These are phyloP conservation scores for Neurospora africana DNA, from an alignment of 495 filamentous ascomycete species.

Conservation along the genomic window DNA sequence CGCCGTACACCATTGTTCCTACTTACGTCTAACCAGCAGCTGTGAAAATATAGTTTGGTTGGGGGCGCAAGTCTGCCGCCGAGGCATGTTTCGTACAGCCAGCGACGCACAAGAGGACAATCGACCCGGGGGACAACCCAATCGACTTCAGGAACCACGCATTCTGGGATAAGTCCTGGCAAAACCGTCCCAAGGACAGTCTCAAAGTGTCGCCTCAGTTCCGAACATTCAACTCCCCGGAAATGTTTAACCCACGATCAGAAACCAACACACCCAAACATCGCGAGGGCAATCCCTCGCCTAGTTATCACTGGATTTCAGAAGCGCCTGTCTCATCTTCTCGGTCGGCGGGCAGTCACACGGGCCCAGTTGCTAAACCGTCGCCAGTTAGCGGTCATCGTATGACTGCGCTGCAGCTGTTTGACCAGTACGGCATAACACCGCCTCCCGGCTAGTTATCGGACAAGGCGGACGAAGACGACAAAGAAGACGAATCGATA, in stretches of 20 bases:
- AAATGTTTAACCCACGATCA: not conserved
- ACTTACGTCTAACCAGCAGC: not conserved
- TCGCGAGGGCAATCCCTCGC: not conserved
- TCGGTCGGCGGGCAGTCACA: not conserved
- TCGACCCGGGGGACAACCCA: slow-evolving; percentile 2
- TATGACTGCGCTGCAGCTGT: slow-evolving; percentile 19
- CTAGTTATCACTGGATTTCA: not conserved
- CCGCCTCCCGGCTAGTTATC: slow-evolving; percentile 32
- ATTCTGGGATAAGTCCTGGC: not conserved
- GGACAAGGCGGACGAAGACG: slow-evolving; percentile 24
- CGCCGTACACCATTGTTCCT: not conserved
- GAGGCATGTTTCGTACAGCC: slow-evolving; percentile 14
- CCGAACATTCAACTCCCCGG: not conserved
- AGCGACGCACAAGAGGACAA: slow-evolving; percentile 12
- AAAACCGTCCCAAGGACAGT: not conserved
- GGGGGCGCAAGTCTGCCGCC: slow-evolving; percentile 11
- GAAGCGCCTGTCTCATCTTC: not conserved
- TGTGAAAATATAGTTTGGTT: slow-evolving; percentile 7
- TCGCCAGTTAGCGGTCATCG: not conserved
- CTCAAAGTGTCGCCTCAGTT: not conserved
- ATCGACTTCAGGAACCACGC: not conserved
- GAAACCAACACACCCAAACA: not conserved
- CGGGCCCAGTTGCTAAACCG: not conserved
- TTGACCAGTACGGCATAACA: slow-evolving; percentile 24
- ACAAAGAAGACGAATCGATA: slow-evolving; percentile 15